A percentile compares a stretch with the other conserved stretches of the same genome.
These are phyloP conservation scores for Penicillium sp. DNA, from an alignment of 2,329 filamentous ascomycete species.

Conservation along the genomic window DNA sequence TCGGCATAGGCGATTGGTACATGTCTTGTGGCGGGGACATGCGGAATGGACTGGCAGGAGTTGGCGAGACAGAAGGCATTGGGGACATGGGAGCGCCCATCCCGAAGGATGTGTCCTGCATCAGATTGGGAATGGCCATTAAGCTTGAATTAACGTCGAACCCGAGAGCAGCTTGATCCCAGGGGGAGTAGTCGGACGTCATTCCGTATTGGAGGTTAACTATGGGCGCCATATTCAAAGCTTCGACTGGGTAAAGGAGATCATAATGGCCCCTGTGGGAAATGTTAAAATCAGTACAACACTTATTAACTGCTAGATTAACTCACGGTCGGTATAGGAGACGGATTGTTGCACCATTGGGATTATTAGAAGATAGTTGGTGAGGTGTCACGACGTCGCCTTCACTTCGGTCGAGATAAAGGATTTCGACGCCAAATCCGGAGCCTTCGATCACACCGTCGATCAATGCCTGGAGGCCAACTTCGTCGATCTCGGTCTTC, in stretches of 20 bases:
- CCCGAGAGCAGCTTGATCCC: slow-evolving; percentile 39
- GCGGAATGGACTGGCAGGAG: slow-evolving; percentile 32
- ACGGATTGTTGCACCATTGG: slow-evolving; percentile 62
- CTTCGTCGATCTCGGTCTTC: slow-evolving; percentile 82
- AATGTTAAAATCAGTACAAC: slow-evolving; percentile 20
- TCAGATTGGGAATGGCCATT: slow-evolving; percentile 44
- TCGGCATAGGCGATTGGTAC: slow-evolving; percentile 35
- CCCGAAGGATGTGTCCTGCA: slow-evolving; percentile 38
- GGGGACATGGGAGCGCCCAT: slow-evolving; percentile 29
- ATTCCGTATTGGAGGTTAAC: slow-evolving; percentile 46
- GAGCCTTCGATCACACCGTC: slow-evolving; percentile 77
- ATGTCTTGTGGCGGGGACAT: slow-evolving; percentile 37
- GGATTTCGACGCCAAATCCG: slow-evolving; percentile 78
- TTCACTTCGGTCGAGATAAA: slow-evolving; percentile 84
- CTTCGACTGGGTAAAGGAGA: slow-evolving; percentile 73
- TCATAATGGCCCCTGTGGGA: slow-evolving; percentile 77
- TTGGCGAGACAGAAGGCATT: slow-evolving; percentile 30
- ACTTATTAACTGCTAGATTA: not conserved
- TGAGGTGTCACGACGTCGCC: slow-evolving; percentile 68
- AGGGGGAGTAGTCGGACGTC: slow-evolving; percentile 40
- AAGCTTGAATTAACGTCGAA: slow-evolving; percentile 44
- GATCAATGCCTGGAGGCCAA: slow-evolving; percentile 76
- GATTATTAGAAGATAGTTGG: slow-evolving; percentile 36
- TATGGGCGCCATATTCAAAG: slow-evolving; percentile 39
- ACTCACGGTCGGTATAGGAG: slow-evolving; percentile 67